Evolutionary conservation across 176 grass and related monocot species (phyloP), one percentile per base, ranked within the genome.

Genomic region (Neostapfia colusana): DNA sequence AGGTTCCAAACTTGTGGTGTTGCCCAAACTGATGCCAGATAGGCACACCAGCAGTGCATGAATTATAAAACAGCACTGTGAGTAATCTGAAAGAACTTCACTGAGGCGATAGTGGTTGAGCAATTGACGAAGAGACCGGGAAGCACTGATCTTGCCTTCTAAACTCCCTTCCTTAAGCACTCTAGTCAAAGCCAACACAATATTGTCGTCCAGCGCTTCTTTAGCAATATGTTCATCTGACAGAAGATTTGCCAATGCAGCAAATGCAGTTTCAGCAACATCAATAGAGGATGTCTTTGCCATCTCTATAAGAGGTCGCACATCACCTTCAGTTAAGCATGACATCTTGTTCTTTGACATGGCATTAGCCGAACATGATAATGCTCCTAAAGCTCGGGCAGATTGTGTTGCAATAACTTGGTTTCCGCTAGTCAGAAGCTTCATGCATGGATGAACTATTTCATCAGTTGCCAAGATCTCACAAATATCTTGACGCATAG

Each of bases 401-500:
- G 91, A 98, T 39, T 98, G 91, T 80, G 95, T 92, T 73, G 95
- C 89, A 62, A 89, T 85, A 69, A 87, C 82, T 84, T 82, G 95
- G 70, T 88, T 87, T 79, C 89, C 84, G 73, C 89, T 98, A 68
- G 95, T 86, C 89, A 98, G 87, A 90, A 98, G 89, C 79, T 98
- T 94, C 80, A 98, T 90, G 78, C 85, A 98, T 79, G 95, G 91
- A 76, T 92, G 83, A 62, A 98, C 79, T 73, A 98, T 91, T 89
- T 98, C 95, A 80, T 94, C 85, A 55, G 83, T 98, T 63, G 80
- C 89, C 64, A 98, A 90, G 68, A 76, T 86, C 34, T 94, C 89
- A 73, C 95, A 98, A 56, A 98, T 94, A 90, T 92, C 89, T 57
- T 85, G 89, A 59, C 91, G 89, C 25, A 25, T 76, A 74, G 82